Evolutionary conservation across 2,329 filamentous ascomycete species (phyloP), one percentile per base, ranked within the genome.

Genomic region (Dactylellina parvicollis): DNA sequence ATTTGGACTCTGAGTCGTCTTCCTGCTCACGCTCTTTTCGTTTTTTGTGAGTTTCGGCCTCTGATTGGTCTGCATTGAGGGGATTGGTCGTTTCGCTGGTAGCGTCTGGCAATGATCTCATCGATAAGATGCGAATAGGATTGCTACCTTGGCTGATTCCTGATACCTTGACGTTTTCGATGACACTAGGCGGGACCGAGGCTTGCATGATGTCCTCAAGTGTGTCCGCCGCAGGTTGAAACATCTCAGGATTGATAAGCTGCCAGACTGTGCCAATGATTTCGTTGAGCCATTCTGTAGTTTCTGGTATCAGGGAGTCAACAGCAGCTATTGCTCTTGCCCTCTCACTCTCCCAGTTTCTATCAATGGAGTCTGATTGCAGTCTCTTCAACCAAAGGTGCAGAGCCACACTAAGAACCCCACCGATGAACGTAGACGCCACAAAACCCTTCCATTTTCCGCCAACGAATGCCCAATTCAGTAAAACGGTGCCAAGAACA

Each of bases 141-240:
- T 97, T 97, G 81, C 86, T 92, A 26, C 95, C 95, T 81, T 98
- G 95, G 54, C 92, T 92, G 77, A 99, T 96, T 77, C 97, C 93
- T 71, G 93, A 92, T 20, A 98, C 92, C 76, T 94, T 90, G 47
- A 99, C 92, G 76, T 96, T 95, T 80, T 98, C 93, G 75, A 99
- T 92, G 38, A 98, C 83, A 1, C 90, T 88, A 0, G 95, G 95
- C 16, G 70, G 70, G 0, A 97, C 90, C 0, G 92, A 96, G 18
- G 93, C 94, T 80, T 96, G 92, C 94, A 98, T 98, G 76, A 98
- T 91, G 80, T 98, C 94, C 81, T 95, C 91, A 4, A 95, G 86
- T 10, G 91, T 97, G 79, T 98, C 95, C n/a, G 93, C 93, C 7
- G 97, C 87, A 4, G 87, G 87, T n/a, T 87, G 84, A 80, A 99